Evolutionary conservation across 148 eudicot genomes (phyloP).

Genomic region (Fagopyrum esculentum): DNA sequence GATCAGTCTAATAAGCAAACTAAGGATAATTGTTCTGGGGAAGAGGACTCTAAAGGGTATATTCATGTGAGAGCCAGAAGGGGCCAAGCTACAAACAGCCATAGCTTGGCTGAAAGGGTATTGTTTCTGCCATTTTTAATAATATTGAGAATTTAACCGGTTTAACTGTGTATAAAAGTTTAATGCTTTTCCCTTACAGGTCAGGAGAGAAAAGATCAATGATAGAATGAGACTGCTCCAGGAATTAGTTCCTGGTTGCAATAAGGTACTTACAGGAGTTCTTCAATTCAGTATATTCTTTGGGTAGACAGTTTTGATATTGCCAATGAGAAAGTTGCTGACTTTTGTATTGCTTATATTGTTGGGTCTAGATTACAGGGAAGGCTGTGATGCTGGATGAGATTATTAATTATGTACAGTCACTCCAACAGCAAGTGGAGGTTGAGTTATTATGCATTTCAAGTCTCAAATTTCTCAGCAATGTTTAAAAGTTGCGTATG

Average conservation of each 20-base stretch:
- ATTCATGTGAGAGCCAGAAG: slow-evolving; percentile 21
- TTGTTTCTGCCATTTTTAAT: not conserved
- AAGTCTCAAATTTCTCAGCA: not conserved
- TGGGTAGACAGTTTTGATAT: not conserved
- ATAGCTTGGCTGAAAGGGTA: slow-evolving; percentile 24
- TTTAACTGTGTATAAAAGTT: not conserved
- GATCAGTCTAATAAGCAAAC: slow-evolving; percentile 12
- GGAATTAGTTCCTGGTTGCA: slow-evolving; percentile 97
- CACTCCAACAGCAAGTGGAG: slow-evolving; percentile 96
- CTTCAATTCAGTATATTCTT: not conserved
- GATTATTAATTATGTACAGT: slow-evolving; percentile 92
- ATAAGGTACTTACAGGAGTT: slow-evolving; percentile 46
- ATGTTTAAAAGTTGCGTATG: not conserved
- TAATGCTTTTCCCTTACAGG: slow-evolving; percentile 27
- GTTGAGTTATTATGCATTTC: slow-evolving; percentile 27
- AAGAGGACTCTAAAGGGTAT: slow-evolving; percentile 18
- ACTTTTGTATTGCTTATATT: not conserved
- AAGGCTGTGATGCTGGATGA: slow-evolving; percentile 98
- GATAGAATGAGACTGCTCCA: slow-evolving; percentile 97
- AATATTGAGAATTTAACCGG: not conserved
- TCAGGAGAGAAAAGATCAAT: slow-evolving; percentile 90
- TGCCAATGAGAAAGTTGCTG: not conserved
- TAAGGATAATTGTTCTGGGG: slow-evolving; percentile 15
- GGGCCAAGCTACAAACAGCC: slow-evolving; percentile 26
- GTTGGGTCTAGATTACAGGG: slow-evolving; percentile 62